A percentile compares a stretch with the other conserved stretches of the same genome.
These are phyloP conservation scores for Melampsora larici-populina DNA, from an alignment of 1,284 basidiomycete genomes.

Conservation along the genomic window DNA sequence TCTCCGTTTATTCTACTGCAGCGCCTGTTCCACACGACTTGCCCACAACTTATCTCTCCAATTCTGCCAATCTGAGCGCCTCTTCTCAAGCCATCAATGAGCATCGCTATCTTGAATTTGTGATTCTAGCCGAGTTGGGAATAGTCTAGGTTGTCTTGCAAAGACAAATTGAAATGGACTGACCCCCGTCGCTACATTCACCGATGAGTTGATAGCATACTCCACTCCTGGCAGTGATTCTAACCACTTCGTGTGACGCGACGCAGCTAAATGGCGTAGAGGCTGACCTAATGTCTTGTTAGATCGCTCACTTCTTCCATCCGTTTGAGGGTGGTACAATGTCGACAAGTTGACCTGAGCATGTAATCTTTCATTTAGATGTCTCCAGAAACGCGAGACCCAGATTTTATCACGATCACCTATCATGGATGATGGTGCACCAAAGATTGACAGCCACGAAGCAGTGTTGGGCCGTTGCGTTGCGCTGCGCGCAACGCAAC, in stretches of 20 bases:
- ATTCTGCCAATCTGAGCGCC: too few species aligned
- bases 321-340: too few species aligned
- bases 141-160: background rate
- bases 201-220: too few species aligned
- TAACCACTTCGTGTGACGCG: constrained; percentile 26
- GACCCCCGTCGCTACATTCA: background rate
- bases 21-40: too few species aligned
- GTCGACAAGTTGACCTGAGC: constrained; percentile 24
- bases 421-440: background rate
- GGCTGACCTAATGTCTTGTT: constrained; percentile 54
- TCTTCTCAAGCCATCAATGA: too few species aligned
- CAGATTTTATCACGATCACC: constrained; percentile 43
- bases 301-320: too few species aligned
- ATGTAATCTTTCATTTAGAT: background rate
- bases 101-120: too few species aligned
- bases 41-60: too few species aligned
- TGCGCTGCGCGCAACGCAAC: too few species aligned
- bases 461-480: too few species aligned
- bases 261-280: constrained; percentile 16
- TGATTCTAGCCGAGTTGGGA: too few species aligned
- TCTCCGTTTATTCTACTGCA: too few species aligned
- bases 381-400: constrained; percentile 21
- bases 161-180: constrained; percentile 1
- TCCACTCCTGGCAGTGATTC: constrained; percentile 13
- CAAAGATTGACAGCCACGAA: background rate